Evolutionary conservation across 257 asterid species (phyloP), one percentile per base, ranked within the genome.

Genomic region (Solanum appendiculatum): DNA sequence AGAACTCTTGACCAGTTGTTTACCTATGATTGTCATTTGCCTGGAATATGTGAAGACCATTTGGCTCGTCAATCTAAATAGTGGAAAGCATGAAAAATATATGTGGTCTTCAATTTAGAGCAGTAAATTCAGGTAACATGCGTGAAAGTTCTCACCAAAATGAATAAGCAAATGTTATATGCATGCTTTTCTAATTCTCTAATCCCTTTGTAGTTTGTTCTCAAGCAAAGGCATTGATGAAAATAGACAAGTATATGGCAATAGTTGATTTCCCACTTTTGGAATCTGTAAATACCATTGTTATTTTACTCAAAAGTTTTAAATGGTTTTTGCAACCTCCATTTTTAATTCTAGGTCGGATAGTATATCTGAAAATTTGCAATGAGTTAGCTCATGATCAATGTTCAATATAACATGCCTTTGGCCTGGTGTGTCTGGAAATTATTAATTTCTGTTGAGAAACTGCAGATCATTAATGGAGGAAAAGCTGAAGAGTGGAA

Each of bases 401-500:
- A 16, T 70, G 83, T 70, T 31, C 46, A 85, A 42, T 37, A 40
- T 69, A 15, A n/a, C 36, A 68, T 85, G 39, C 63, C 8, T 60
- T 40, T 40, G 46, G 73, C 66, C 25, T 48, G 39, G 56, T 33
- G 44, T 6, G 7, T 27, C 34, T 1, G 2, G 20, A 72, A 21
- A 15, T 66, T 14, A 39, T 44, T 21, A 40, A 11, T 85, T 31
- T 68, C 42, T 48, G 64, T 74, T 13, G 54, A 64, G 25, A 25
- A 23, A 58, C 72, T 86, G 51, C 89, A 95, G 99, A 88, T 90
- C 95, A 34, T 81, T 94, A 89, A 97, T 96, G 99, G 98, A 96
- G 87, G 92, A 93, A 58, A 94, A 94, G 93, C 89, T 96, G 86
- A 94, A 92, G 92, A 91, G 94, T 88, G 97, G 97, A 88, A 94